Base-by-base conservation (phyloP, 768 basidiomycete species). In the Podaxis sp. region DNA sequence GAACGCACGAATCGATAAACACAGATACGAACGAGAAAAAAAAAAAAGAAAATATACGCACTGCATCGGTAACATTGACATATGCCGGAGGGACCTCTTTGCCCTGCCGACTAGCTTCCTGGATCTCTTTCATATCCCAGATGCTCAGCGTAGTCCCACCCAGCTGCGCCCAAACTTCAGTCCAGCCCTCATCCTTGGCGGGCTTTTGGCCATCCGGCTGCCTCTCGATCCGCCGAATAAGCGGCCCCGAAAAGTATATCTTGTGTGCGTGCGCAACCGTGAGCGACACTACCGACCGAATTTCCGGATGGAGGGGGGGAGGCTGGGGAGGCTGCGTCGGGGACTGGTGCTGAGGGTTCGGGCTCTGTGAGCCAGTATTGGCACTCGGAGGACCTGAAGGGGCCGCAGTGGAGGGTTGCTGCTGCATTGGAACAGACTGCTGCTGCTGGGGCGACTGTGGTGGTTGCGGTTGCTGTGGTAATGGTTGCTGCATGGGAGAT, bases 121-220 rank as follows among this genome's bases (percentile, higher is more conserved):
- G 88, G 60, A 96, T 87, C 67, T 89, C 85, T 68, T 84, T 86
- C 90, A 95, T 94, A 71, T 94, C 92, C 94, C 94, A 96, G 47
- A 94, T 81, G 67, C 91, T 93, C 67, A 96, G 81, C 22, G 91
- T 94, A 4, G 92, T 94, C 3, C 94, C 94, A 55, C 91, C 89
- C 37, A 96, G 79, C 75, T 96, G 94, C 1, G 89, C 94, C 91
- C 92, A 96, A 15, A 95, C 89, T 17, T 94, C 86, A 11, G 81
- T 80, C 91, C 93, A 94, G 1, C 86, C 85, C 2, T 91, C 90
- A 68, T 92, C 89, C 69, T 88, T 89, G 63, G 75, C 69, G 2
- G 88, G 85, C 63, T 79, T 81, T 67, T 87, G 82, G 22, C 93
- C 91, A 71, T 92, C 89, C 0, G 92, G 78, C 65, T 86, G 85